These are phyloP conservation scores for Debaryomycetaceae sp. DNA, from an alignment of 1,139 yeast genomes.

Conservation along the genomic window DNA sequence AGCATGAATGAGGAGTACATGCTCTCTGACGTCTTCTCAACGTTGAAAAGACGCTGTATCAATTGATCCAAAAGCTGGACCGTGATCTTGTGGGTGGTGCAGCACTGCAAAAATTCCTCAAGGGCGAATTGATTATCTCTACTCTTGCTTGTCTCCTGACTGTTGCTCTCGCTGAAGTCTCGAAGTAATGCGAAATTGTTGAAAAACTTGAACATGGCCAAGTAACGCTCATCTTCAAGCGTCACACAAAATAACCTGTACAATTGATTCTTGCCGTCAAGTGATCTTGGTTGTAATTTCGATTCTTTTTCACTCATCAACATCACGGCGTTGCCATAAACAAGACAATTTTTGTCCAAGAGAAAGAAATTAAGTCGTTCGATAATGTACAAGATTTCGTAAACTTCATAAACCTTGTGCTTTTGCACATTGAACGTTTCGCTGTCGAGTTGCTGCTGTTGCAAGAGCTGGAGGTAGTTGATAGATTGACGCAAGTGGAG, in stretches of 20 bases:
- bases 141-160: too few relatives aligned
- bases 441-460: slow-evolving; percentile 14
- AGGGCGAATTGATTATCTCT: slow-evolving; percentile 2
- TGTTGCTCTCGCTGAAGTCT: slow-evolving; percentile 3
- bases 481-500: slow-evolving; percentile 31
- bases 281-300: too few relatives aligned
- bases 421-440: slow-evolving; percentile 18
- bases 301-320: slow-evolving; percentile 1
- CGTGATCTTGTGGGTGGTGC: slow-evolving; percentile 1
- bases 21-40: slow-evolving; percentile 6
- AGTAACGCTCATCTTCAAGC: slow-evolving; percentile 2
- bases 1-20: slow-evolving; percentile 8
- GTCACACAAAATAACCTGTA: slow-evolving; percentile 5
- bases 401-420: slow-evolving; percentile 31
- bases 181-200: slow-evolving; percentile 6
- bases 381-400: slow-evolving; percentile 27
- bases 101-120: slow-evolving; percentile 3
- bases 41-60: slow-evolving; percentile 1
- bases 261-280: slow-evolving; percentile 7
- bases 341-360: slow-evolving; percentile 7
- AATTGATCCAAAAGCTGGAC: slow-evolving; percentile 2
- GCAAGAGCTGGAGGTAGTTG: slow-evolving; percentile 33
- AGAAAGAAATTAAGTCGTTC: slow-evolving; percentile 32
- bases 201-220: slow-evolving; percentile 7
- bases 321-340: slow-evolving; percentile 5